These are phyloP conservation scores for Globisporangium middletonii DNA, from an alignment of 352 stramenopile species.

Conservation along the genomic window DNA sequence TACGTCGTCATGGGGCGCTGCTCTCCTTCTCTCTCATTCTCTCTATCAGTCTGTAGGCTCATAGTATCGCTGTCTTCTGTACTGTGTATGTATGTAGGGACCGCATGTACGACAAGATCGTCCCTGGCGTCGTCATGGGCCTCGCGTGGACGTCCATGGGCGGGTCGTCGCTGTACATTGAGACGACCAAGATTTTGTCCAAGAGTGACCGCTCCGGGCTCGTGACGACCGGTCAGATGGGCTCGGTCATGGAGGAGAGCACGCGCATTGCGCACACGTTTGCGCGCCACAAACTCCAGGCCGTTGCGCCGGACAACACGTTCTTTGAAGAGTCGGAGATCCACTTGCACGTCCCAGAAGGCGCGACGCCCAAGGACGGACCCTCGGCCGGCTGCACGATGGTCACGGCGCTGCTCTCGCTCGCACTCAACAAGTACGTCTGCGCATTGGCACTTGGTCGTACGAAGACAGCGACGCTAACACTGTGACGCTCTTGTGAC, in stretches of 20 bases:
- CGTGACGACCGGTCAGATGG: conserved; percentile 94
- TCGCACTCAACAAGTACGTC: conserved; percentile 92
- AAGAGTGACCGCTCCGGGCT: conserved; percentile 61
- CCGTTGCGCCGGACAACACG: conserved; percentile 69
- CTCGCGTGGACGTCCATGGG: conserved; percentile 98
- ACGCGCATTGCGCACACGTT: conserved; percentile 96
- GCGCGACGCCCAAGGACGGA: conserved; percentile 98
- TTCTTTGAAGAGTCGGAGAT: conserved; percentile 96
- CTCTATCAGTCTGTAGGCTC: no score
- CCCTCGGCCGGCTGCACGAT: conserved; percentile 97
- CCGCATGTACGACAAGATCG: conserved; percentile 94
- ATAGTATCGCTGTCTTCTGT: no score
- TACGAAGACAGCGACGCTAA: no score
- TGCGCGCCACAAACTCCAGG: conserved; percentile 75
- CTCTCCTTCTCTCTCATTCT: no score
- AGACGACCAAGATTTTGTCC: conserved; percentile 79
- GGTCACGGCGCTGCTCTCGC: conserved; percentile 94
- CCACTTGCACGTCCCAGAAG: conserved; percentile 98
- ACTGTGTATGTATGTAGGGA: conserved; percentile 49
- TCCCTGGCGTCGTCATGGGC: conserved; percentile 97
- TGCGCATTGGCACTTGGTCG: no score
- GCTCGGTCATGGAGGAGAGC: conserved; percentile 98
- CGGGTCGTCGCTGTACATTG: conserved; percentile 98
- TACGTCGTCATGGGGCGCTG: conserved; percentile 27
- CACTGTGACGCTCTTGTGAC: background rate